Evolutionary conservation across 441 rosid genomes (phyloP).

Genomic region (Euphorbia celastroides): DNA sequence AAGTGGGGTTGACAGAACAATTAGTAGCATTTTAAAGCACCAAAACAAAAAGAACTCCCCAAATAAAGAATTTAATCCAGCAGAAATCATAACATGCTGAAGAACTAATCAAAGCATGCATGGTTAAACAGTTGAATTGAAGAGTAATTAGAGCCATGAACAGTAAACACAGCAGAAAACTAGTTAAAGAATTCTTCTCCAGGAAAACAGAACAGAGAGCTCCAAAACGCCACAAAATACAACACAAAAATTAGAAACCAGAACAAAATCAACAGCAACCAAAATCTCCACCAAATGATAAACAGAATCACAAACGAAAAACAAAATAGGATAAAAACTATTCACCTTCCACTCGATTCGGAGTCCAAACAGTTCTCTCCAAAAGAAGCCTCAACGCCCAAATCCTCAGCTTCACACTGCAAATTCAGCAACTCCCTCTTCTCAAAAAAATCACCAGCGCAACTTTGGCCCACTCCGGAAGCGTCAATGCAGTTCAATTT

Average conservation of each 20-base stretch:
- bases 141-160: neutral
- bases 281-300: neutral
- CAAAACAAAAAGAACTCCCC: neutral
- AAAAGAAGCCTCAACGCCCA: constrained; percentile 47
- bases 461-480: constrained; percentile 14
- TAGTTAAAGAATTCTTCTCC: too few relatives aligned
- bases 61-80: neutral
- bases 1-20: constrained; percentile 14
- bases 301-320: neutral
- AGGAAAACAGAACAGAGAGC: too few relatives aligned
- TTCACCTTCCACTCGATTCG: constrained; percentile 51
- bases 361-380: constrained; percentile 56
- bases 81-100: neutral
- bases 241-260: neutral
- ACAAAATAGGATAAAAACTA: constrained; percentile 9
- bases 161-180: neutral
- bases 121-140: neutral
- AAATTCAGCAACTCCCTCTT: too few relatives aligned
- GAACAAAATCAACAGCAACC: neutral
- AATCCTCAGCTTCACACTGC: constrained; percentile 26
- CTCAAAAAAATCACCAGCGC: constrained; percentile 7
- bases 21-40: neutral
- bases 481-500: constrained; percentile 22
- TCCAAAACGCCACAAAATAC: neutral
- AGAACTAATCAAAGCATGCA: constrained; percentile 11